A percentile compares a stretch with the other conserved stretches of the same genome.
phyloP scores from a whole-genome alignment of 2,329 filamentous ascomycete genomes.

The Cephalotrichum gorgonifer region DNA sequence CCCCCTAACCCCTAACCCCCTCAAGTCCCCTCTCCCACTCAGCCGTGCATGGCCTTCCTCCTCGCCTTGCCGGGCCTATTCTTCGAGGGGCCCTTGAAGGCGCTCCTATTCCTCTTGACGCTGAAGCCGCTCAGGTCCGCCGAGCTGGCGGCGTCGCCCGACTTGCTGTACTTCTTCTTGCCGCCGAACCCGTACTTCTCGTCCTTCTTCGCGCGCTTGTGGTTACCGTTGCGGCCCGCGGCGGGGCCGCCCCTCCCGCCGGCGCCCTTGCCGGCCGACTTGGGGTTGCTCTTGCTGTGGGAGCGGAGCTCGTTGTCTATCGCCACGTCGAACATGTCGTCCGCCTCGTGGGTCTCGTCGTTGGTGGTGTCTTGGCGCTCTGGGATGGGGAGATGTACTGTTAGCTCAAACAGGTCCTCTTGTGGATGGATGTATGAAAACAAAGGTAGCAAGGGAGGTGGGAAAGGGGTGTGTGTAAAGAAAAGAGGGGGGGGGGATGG shows the following conservation, averaged over 20 bases:
- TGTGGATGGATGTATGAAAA: not conserved
- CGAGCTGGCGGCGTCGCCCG: constrained; percentile 74
- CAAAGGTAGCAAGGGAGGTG: not conserved
- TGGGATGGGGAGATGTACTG: constrained; percentile 25
- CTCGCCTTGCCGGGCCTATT: constrained; percentile 10
- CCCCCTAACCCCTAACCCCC: not conserved
- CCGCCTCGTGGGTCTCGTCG: constrained; percentile 57
- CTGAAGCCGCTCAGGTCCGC: constrained; percentile 75
- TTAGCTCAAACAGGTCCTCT: constrained; percentile 15
- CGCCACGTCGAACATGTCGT: constrained; percentile 84
- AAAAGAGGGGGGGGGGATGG: not conserved
- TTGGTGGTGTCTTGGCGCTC: constrained; percentile 67
- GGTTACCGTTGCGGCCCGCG: constrained; percentile 27
- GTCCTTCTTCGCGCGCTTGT: constrained; percentile 88
- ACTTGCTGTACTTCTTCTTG: constrained; percentile 88
- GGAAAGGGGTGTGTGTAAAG: too few relatives aligned
- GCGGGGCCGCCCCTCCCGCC: constrained; percentile 24
- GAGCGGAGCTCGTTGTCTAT: constrained; percentile 55
- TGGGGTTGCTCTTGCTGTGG: constrained; percentile 17
- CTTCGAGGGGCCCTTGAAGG: constrained; percentile 7
- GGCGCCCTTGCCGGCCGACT: constrained; percentile 21
- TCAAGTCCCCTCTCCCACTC: not conserved
- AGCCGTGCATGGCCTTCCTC: constrained; percentile 10
- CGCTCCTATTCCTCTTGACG: constrained; percentile 42
- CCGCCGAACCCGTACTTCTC: constrained; percentile 92